Base-by-base conservation (phyloP, 305 asterid species). In the Ajuga reptans region DNA sequence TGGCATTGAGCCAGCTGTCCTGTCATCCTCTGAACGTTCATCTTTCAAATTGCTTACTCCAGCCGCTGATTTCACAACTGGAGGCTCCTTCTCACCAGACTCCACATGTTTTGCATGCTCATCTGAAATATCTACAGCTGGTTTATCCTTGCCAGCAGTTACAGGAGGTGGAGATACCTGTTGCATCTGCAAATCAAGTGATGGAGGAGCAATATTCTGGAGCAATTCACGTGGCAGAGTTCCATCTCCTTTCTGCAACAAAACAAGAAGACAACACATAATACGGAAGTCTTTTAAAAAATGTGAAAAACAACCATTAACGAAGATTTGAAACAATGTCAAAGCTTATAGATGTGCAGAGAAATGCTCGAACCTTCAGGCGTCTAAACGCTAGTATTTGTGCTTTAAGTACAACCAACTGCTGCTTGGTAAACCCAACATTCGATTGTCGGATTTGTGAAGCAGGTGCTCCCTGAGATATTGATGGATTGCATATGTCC, bases 381-480 rank as follows among this genome's bases (percentile, higher is more conserved):
- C 98, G 97, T 83, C 97, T 85, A 81, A 92, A 92, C 50, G 96
- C 97, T 68, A 90, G 97, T 80, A 92, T 92, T 68, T 92, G 98
- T 47, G 97, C 98, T 83, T 92, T 92, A 71, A 92, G 95, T 71
- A 85, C 97, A 74, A 87, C 97, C 60, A 86, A 78, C 77, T 92
- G 98, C 80, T 88, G 95, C 80, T 88, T 92, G 52, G 95, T 85
- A 78, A 92, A 92, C 63, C 97, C 95, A 60, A 67, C 64, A 73
- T 72, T 80, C 10, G 79, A 80, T 51, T 86, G 88, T 64, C 71
- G 86, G 75, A 61, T 75, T 55, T 79, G 88, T 12, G 85, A 71
- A 70, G 56, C 53, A 64, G 69, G 62, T 51, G 80, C 88, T 58
- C 87, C 88, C 78, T 81, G 95, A 74, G 90, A 76, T 37, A 79